Conservation (phyloP, 2,329 filamentous ascomycete species). For the Pseudohalonectria lignicola region DNA sequence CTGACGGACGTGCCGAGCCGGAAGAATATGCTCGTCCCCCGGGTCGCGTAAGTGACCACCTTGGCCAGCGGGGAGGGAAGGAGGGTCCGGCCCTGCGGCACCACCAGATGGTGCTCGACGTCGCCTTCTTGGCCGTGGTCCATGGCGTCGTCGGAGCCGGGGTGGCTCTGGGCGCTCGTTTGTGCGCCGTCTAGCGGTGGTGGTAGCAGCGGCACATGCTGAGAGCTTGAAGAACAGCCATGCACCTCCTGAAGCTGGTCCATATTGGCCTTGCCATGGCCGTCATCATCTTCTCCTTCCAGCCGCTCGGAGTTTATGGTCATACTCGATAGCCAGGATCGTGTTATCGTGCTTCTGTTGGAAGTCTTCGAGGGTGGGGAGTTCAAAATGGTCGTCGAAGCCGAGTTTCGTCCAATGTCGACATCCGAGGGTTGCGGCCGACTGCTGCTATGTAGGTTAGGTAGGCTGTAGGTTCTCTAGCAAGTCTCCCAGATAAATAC, state of each 20-base stretch:
- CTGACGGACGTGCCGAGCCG: slow-evolving; percentile 2
- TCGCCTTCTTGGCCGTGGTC: background rate
- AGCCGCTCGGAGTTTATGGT: background rate
- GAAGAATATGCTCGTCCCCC: slow-evolving; percentile 2
- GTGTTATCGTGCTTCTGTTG: no score
- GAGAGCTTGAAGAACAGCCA: background rate
- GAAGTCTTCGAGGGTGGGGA: no score
- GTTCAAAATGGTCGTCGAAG: no score
- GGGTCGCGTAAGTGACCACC: slow-evolving; percentile 1
- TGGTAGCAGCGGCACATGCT: background rate
- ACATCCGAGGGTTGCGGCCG: no score
- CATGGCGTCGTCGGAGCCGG: background rate
- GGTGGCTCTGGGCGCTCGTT: no score
- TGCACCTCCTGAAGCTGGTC: no score
- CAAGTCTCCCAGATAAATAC: no score
- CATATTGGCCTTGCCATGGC: no score
- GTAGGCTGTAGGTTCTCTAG: no score
- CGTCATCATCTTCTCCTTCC: background rate
- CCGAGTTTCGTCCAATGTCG: no score
- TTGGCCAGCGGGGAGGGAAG: slow-evolving; percentile 1
- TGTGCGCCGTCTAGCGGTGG: background rate
- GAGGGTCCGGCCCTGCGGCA: slow-evolving; percentile 1
- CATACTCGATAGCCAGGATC: background rate
- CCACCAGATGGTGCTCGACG: background rate
- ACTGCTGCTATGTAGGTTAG: no score